phyloP scores from a whole-genome alignment of 495 filamentous ascomycete species.

The Daldinia bambusicola region DNA sequence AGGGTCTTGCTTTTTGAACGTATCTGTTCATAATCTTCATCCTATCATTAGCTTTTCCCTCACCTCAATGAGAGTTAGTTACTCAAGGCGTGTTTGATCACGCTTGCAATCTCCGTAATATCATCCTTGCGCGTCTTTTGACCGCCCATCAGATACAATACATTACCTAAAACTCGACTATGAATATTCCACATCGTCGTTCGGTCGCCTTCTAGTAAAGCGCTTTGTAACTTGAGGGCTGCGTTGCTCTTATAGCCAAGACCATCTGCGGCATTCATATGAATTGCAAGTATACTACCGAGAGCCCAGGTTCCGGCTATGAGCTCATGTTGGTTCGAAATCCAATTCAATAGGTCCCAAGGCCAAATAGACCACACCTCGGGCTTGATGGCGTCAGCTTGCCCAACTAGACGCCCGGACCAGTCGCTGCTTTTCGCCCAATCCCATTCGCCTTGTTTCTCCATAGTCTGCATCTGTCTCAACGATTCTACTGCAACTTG shows the following conservation, averaged over 20 bases:
- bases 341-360: constrained; percentile 59
- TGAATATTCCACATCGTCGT: constrained; percentile 66
- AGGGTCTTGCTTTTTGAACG: background rate
- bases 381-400: background rate
- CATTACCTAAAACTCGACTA: constrained; percentile 78
- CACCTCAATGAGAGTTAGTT: background rate
- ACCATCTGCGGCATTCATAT: constrained; percentile 57
- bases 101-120: constrained; percentile 59
- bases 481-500: constrained; percentile 72
- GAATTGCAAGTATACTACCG: constrained; percentile 75
- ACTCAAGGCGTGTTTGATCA: constrained; percentile 26
- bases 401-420: constrained; percentile 21
- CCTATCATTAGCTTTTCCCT: background rate
- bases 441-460: constrained; percentile 61
- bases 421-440: constrained; percentile 58
- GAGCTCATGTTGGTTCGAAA: constrained; percentile 59
- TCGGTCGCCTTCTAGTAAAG: constrained; percentile 53
- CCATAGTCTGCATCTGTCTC: constrained; percentile 64
- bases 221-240: constrained; percentile 67
- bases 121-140: constrained; percentile 65
- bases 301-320: constrained; percentile 75
- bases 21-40: background rate
- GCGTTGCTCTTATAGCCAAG: constrained; percentile 75
- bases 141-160: constrained; percentile 80
- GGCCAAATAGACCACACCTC: constrained; percentile 77